Evolutionary conservation across 345 rosid species (phyloP).

Genomic region (Salix exigua): DNA sequence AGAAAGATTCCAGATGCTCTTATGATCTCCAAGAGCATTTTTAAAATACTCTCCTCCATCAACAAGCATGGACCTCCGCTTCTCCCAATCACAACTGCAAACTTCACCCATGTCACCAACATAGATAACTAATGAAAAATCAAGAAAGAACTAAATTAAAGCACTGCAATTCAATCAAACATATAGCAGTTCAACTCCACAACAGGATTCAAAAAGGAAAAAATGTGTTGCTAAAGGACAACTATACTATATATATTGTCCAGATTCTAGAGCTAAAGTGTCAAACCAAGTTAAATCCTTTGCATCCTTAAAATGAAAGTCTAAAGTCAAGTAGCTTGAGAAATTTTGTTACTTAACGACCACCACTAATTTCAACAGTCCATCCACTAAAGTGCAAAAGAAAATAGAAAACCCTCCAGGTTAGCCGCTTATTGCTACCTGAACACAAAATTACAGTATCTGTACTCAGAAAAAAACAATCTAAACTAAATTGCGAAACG

Average conservation of each 20-base stretch:
- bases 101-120: constrained; percentile 3
- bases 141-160: neutral
- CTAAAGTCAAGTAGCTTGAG: neutral
- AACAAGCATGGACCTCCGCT: constrained; percentile 51
- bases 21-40: constrained; percentile 25
- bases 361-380: too few species aligned
- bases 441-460: too few species aligned
- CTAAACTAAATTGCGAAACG: too few species aligned
- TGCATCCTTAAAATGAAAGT: neutral
- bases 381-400: too few species aligned
- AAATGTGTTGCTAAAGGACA: neutral
- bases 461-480: too few species aligned
- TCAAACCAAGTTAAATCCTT: neutral
- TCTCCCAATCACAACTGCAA: constrained; percentile 88
- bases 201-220: neutral
- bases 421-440: too few species aligned
- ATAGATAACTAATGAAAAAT: neutral
- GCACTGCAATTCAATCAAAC: neutral
- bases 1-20: constrained; percentile 53
- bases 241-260: neutral
- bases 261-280: too few species aligned
- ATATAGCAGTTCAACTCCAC: neutral
- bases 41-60: constrained; percentile 33
- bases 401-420: too few species aligned
- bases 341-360: too few species aligned